Evolutionary conservation across 495 filamentous ascomycete genomes (phyloP), one percentile per base, ranked within the genome.

Genomic region (Lasiosphaeria miniovina): DNA sequence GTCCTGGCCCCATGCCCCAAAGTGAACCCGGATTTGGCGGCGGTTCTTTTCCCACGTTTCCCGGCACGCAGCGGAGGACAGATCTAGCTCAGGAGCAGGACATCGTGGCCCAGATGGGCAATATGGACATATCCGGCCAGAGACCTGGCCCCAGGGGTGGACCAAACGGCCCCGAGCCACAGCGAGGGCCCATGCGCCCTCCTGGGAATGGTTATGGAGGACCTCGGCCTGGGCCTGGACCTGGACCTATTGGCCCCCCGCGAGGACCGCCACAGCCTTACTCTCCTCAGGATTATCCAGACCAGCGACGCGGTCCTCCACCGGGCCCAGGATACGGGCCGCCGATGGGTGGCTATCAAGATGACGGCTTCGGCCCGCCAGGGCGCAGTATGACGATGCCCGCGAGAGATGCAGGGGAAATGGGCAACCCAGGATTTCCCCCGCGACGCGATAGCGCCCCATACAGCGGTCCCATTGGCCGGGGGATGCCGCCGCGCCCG

Each of bases 1-100:
- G 61, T 2, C 61, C 65, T 2, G 40, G 53, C 24, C 51, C 63
- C 4, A 52, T 56, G 36, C 69, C 64, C 41, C 81, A 85, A 8
- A 77, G 79, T 10, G 76, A 75, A 4, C 65, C 76, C 45, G 72
- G 81, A n/a, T 87, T 82, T 67, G 86, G 61, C 4, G 58, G 88
- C 49, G 86, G 85, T 61, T 83, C 87, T 4, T 91, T 89, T 60
- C 86, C 88, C 11, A 75, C 80, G 1, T 89, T 90, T 59, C 83
- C 84, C 0, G 80, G 80, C 36, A 70, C 74, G 49, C 75, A 77
- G 43, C 77, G 77, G 46, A 79, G 73, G 59, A 77, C 74, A 2
- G 75, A 78, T 49, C 46, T 72, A 32, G 71, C 77, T 40, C 71
- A 81, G 60, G 75, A 79, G 58, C 71, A 67, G 34, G 67, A 79